Conservation (phyloP, 768 basidiomycete genomes). For the Lentinula aciculospora region DNA sequence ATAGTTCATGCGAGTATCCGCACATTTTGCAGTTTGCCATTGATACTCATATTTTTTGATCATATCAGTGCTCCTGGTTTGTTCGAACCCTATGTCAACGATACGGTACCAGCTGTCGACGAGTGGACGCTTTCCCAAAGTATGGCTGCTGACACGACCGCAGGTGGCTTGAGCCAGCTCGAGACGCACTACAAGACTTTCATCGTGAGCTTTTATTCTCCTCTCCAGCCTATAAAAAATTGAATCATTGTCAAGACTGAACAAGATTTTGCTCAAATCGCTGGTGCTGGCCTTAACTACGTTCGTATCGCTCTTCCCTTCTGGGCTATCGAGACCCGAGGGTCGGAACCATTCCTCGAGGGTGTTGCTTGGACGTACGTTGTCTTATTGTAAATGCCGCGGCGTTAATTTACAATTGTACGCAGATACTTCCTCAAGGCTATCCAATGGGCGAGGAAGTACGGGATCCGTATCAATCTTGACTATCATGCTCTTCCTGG, state of each 20-base stretch:
- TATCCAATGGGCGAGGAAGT: constrained; percentile 93
- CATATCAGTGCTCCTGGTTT: constrained; percentile 57
- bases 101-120: constrained; percentile 51
- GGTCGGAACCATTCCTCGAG: constrained; percentile 77
- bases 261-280: constrained; percentile 89
- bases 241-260: constrained; percentile 62
- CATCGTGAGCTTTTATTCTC: constrained; percentile 48
- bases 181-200: constrained; percentile 93
- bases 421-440: constrained; percentile 87
- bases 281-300: constrained; percentile 90
- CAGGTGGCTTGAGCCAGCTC: constrained; percentile 62
- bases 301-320: constrained; percentile 86
- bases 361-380: constrained; percentile 77
- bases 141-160: constrained; percentile 65
- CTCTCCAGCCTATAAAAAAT: background rate
- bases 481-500: constrained; percentile 79
- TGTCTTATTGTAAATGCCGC: background rate
- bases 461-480: constrained; percentile 89
- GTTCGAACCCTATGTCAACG: constrained; percentile 58
- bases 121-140: constrained; percentile 78
- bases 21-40: constrained; percentile 49
- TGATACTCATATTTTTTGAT: constrained; percentile 6
- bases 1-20: constrained; percentile 59
- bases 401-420: background rate
- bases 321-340: constrained; percentile 86